Evolutionary conservation across 805 yeast species (phyloP), one percentile per base, ranked within the genome.

Genomic region (Blastobotrys peoriensis): DNA sequence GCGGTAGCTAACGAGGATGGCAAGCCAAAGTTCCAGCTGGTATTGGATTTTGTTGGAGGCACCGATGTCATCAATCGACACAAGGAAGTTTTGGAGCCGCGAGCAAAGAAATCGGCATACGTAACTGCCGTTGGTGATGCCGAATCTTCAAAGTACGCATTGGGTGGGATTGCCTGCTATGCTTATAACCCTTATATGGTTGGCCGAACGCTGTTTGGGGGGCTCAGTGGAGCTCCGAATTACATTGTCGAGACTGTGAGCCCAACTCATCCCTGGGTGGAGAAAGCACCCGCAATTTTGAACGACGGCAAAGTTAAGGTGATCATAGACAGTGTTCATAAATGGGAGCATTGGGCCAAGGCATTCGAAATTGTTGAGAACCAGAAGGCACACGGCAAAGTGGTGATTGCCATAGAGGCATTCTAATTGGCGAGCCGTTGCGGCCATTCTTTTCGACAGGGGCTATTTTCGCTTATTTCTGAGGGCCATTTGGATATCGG

Each of bases 1-100:
- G 63, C 65, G 1, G 61, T 67, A 33, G 70, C 70, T 5, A 33
- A 43, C 10, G 35, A 28, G 52, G 37, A 40, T 19, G 33, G 34
- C 43, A 36, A 36, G 39, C 39, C 38, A 19, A 66, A 72, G 49
- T 84, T 79, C 54, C 86, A 83, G 56, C 57, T 74, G 8, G 75
- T 84, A 36, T 57, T 79, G 22, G 95, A 86, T 63, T 71, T 81
- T 43, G 77, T 75, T 41, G 89, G 95, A 33, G 76, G 74, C 44
- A 58, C 59, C 20, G 75, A 72, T 16, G 70, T 80, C 17, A 68
- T 78, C 43, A 59, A 66, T 2, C 59, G 69, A 9, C 66, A 75
- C 43, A 55, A 63, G 3, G 52, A 65, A 33, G 65, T 69, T 17
- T 62, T 83, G 49, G 74, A 75, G 52, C 70, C 75, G 30, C 66